Evolutionary conservation across 2,329 filamentous ascomycete genomes (phyloP), one percentile per base, ranked within the genome.

Genomic region (Scytalidium sp.): DNA sequence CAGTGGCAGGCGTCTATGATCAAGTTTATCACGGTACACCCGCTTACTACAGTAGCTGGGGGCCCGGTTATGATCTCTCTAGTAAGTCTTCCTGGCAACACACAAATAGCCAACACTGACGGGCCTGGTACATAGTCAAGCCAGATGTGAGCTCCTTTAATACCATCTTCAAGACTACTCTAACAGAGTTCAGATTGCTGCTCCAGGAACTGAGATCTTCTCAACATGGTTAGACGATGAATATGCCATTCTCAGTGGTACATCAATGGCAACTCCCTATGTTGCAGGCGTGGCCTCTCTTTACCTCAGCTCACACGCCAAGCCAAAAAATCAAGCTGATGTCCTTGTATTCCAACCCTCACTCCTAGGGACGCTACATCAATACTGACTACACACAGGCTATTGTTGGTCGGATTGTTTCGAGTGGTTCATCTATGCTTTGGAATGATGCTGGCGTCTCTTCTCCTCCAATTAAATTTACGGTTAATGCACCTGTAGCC

Each of bases 231-330:
- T 48, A 2, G 42, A 47, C n/a, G 44, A 43, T 23, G 47, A 27
- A 17, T 54, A 42, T 23, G 49, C 49, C 7, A 15, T 46, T 10
- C 15, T 48, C 9, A 50, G 47, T 43, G 52, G 52, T 3, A 55
- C 52, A 21, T 55, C 52, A 25, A 55, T 55, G 52, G 52, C 52
- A 4, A 48, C 46, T 21, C 52, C 52, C 21, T 55, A 55, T 39
- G 43, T 55, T 25, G 52, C 52, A 11, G 52, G 48, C 19, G 51
- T 51, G 4, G 50, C 47, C 21, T 50, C 52, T 41, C 46, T 53
- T 5, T 52, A 52, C 19, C 41, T 50, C 25, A 36, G 51, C 39
- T 41, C 21, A 5, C 43, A 44, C 47, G 44, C 40, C 39, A 44
- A 36, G 32, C 32, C 32, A 4, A 36, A 36, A 36, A 36, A 36